Evolutionary conservation across 129 eudicot genomes (phyloP).

Genomic region (Lonicera japonica): DNA sequence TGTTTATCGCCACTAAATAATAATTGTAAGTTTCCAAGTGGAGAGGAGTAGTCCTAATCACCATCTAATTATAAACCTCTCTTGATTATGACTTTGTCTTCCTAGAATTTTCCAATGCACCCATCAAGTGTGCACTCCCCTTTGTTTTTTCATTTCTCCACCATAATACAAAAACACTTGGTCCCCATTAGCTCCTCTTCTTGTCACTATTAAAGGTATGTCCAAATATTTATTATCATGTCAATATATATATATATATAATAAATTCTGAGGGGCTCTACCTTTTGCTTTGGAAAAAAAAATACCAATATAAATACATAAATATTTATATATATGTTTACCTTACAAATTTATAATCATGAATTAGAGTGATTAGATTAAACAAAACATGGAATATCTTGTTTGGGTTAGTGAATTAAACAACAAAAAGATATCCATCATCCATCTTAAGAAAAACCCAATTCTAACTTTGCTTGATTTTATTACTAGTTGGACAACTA

Average conservation of each 20-base stretch:
- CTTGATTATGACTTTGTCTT: not conserved
- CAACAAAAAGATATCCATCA: not conserved
- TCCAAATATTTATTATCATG: too few species aligned
- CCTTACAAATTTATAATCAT: too few species aligned
- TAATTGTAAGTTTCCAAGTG: not conserved
- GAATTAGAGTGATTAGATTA: too few species aligned
- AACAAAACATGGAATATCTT: slow-evolving; percentile 3
- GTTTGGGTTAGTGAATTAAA: slow-evolving; percentile 8
- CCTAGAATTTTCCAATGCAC: slow-evolving; percentile 3
- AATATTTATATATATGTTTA: too few species aligned
- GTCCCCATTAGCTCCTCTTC: too few species aligned
- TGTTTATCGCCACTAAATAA: not conserved
- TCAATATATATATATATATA: too few species aligned
- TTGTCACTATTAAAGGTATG: too few species aligned
- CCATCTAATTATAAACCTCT: not conserved
- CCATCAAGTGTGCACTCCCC: not conserved
- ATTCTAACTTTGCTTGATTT: not conserved
- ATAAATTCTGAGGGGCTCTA: too few species aligned
- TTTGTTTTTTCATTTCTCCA: not conserved
- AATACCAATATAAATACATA: too few species aligned
- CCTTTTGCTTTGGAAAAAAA: too few species aligned
- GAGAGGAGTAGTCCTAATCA: slow-evolving; percentile 1
- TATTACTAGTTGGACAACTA: not conserved
- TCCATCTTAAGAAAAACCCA: not conserved
- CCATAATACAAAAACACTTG: not conserved